These are phyloP conservation scores for Candolleomyces efflorescens DNA, from an alignment of 768 basidiomycete species.

Conservation along the genomic window DNA sequence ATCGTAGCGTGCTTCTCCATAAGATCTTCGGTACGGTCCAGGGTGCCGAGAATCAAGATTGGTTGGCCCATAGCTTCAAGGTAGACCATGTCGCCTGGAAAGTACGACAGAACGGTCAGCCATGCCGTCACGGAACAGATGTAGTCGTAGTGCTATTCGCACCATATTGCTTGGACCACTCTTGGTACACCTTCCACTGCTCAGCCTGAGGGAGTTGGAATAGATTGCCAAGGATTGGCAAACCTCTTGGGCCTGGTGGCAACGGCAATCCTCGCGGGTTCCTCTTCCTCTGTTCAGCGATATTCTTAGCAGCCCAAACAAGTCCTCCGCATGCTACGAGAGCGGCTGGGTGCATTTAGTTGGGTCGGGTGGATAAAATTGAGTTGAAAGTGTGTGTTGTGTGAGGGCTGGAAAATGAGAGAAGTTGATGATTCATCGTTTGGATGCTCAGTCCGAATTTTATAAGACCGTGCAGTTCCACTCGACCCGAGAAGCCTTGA, in stretches of 20 bases:
- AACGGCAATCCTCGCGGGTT: background rate
- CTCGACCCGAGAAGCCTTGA: too few relatives aligned
- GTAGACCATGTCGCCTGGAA: conserved; percentile 14
- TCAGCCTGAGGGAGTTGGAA: background rate
- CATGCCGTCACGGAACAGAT: background rate
- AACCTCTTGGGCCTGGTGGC: background rate
- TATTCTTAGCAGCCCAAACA: background rate
- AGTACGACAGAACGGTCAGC: background rate
- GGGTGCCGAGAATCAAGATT: conserved; percentile 8
- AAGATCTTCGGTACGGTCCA: conserved; percentile 5
- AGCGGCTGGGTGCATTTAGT: background rate
- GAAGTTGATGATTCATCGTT: too few relatives aligned
- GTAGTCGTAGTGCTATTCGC: background rate
- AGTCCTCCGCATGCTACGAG: too few relatives aligned
- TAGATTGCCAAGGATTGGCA: background rate
- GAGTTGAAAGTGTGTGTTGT: too few relatives aligned
- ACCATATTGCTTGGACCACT: conserved; percentile 3
- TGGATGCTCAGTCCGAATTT: too few relatives aligned
- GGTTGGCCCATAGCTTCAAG: conserved; percentile 8
- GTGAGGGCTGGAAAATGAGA: too few relatives aligned
- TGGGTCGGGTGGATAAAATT: background rate
- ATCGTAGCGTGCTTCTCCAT: conserved; percentile 11
- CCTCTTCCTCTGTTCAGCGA: background rate
- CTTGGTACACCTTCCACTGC: background rate
- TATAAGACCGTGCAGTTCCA: too few relatives aligned